Percentiles rank a stretch among this genome's conserved stretches.
Evolutionary conservation across 768 basidiomycete genomes (phyloP).

Genomic region (Tylopilus intermedius): DNA sequence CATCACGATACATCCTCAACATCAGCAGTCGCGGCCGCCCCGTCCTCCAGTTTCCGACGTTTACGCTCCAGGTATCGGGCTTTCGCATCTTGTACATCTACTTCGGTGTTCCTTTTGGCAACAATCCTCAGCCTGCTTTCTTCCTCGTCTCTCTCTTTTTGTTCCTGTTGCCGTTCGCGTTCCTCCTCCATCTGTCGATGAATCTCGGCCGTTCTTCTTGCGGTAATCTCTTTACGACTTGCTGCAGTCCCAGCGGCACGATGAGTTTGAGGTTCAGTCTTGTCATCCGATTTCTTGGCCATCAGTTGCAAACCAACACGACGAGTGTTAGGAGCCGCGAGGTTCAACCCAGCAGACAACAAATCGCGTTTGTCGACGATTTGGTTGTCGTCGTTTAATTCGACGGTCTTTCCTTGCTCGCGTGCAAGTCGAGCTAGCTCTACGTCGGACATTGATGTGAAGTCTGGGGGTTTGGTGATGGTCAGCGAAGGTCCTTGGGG

Average conservation of each 20-base stretch:
- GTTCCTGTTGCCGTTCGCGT: slow-evolving; percentile 49
- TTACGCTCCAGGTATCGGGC: slow-evolving; percentile 78
- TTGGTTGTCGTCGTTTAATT: slow-evolving; percentile 95
- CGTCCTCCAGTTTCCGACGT: slow-evolving; percentile 62
- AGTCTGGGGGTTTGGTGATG: slow-evolving; percentile 67
- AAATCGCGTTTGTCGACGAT: slow-evolving; percentile 95
- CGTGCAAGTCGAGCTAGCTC: slow-evolving; percentile 68
- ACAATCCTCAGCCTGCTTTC: slow-evolving; percentile 64
- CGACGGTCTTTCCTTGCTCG: slow-evolving; percentile 77
- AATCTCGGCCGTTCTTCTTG: slow-evolving; percentile 75
- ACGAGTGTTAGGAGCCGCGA: slow-evolving; percentile 78
- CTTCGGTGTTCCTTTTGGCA: slow-evolving; percentile 69
- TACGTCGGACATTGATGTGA: slow-evolving; percentile 60
- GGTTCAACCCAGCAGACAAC: slow-evolving; percentile 86
- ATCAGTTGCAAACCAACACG: slow-evolving; percentile 47
- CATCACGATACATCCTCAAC: slow-evolving; percentile 12
- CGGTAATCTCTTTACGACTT: slow-evolving; percentile 73
- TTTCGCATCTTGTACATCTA: slow-evolving; percentile 67
- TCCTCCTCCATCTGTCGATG: slow-evolving; percentile 76
- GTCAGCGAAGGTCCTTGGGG: slow-evolving; percentile 64
- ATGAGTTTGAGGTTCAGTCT: slow-evolving; percentile 44
- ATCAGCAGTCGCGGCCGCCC: background rate
- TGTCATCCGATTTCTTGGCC: slow-evolving; percentile 21
- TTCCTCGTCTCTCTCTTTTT: slow-evolving; percentile 55
- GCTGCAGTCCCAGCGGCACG: slow-evolving; percentile 85